Conservation (phyloP, 495 filamentous ascomycete genomes). For the Talaromyces liani region DNA sequence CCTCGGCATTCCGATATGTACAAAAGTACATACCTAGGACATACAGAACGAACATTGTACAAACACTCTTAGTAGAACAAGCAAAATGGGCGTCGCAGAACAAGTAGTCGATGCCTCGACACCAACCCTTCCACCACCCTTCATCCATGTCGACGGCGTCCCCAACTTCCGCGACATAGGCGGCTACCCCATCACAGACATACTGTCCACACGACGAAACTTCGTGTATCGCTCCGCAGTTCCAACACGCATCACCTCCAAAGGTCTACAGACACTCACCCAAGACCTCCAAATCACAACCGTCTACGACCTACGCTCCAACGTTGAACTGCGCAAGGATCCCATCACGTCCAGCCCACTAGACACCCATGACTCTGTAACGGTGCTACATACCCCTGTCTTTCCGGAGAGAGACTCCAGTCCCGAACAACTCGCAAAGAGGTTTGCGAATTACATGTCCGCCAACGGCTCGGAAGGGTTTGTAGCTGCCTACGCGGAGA, state of each 20-base stretch:
- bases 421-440: slow-evolving; percentile 8
- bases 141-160: slow-evolving; percentile 42
- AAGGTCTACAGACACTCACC: slow-evolving; percentile 42
- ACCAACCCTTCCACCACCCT: slow-evolving; percentile 33
- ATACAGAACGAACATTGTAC: not conserved
- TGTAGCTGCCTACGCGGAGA: slow-evolving; percentile 44
- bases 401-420: slow-evolving; percentile 45
- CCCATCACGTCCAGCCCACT: slow-evolving; percentile 21
- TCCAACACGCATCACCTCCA: slow-evolving; percentile 34
- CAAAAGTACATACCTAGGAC: not conserved
- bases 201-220: slow-evolving; percentile 29
- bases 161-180: slow-evolving; percentile 50
- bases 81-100: not conserved
- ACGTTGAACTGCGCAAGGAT: slow-evolving; percentile 33
- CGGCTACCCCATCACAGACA: slow-evolving; percentile 24
- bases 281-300: slow-evolving; percentile 45
- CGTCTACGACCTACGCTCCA: slow-evolving; percentile 62
- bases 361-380: slow-evolving; percentile 17
- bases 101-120: not conserved
- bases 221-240: slow-evolving; percentile 47
- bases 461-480: slow-evolving; percentile 43
- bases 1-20: not conserved
- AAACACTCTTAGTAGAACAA: not conserved
- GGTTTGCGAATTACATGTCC: slow-evolving; percentile 10
- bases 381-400: slow-evolving; percentile 40